A percentile compares a stretch with the other conserved stretches of the same genome.
phyloP scores from a whole-genome alignment of 148 eudicot genomes.

The Vaccinium corymbosum region DNA sequence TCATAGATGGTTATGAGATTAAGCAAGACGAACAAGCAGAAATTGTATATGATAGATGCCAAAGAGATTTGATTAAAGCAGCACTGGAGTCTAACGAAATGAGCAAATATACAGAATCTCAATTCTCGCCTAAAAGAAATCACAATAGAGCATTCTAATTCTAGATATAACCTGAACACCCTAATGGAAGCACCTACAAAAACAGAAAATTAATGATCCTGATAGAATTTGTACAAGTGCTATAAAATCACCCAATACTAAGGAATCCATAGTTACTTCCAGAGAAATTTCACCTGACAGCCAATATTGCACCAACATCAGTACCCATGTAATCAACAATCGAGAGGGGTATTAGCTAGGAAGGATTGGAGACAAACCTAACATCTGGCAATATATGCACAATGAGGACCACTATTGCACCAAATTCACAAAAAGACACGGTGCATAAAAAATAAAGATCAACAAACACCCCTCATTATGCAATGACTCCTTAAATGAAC shows the following conservation, averaged over 20 bases:
- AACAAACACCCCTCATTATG: neutral
- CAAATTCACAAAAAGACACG: neutral
- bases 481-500: neutral
- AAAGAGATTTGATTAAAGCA: neutral
- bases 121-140: neutral
- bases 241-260: neutral
- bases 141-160: neutral
- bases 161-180: neutral
- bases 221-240: neutral
- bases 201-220: neutral
- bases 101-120: neutral
- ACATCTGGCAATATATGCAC: neutral
- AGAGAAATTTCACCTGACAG: neutral
- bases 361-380: neutral
- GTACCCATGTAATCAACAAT: neutral
- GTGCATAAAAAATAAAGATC: neutral
- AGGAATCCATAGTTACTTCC: neutral
- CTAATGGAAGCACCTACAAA: neutral
- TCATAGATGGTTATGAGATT: neutral
- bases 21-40: neutral
- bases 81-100: neutral
- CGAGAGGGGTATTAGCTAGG: neutral
- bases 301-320: neutral
- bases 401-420: neutral
- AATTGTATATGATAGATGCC: neutral